Conservation (phyloP, 495 filamentous ascomycete genomes). For the Aspergillus campestris region DNA sequence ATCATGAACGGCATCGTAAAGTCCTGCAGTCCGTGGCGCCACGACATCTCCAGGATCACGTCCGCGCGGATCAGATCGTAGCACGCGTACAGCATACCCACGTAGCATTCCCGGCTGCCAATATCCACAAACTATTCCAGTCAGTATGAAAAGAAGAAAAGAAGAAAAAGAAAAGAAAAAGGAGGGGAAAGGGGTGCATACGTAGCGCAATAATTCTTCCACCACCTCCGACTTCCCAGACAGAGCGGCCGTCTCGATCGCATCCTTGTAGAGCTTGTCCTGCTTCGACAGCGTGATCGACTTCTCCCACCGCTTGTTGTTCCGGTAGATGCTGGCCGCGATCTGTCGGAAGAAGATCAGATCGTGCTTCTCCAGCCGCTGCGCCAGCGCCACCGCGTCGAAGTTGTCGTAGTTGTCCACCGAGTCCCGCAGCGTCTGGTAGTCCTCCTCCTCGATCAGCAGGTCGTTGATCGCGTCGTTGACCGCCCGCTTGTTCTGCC, state of each 20-base stretch:
- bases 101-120: conserved; percentile 97
- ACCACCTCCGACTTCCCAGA: conserved; percentile 86
- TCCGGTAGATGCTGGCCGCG: conserved; percentile 95
- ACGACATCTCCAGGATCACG: conserved; percentile 89
- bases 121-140: conserved; percentile 87
- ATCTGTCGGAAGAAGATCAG: conserved; percentile 99
- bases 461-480: conserved; percentile 98
- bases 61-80: conserved; percentile 94
- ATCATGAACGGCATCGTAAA: conserved; percentile 99
- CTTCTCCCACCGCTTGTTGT: conserved; percentile 99
- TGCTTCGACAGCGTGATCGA: conserved; percentile 98
- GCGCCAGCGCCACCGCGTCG: conserved; percentile 89
- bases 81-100: conserved; percentile 97
- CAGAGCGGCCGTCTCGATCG: conserved; percentile 97
- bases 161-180: not conserved
- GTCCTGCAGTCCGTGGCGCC: conserved; percentile 90
- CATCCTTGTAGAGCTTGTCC: conserved; percentile 99
- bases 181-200: conserved; percentile 53
- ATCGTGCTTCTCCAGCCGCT: conserved; percentile 90
- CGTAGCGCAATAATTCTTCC: conserved; percentile 91
- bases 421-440: conserved; percentile 96
- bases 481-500: conserved; percentile 95
- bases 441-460: conserved; percentile 96
- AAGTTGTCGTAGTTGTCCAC: conserved; percentile 99
- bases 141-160: conserved; percentile 21